Base-by-base conservation (phyloP, 78 protist genomes). In the Pigoraptor vietnamica region DNA sequence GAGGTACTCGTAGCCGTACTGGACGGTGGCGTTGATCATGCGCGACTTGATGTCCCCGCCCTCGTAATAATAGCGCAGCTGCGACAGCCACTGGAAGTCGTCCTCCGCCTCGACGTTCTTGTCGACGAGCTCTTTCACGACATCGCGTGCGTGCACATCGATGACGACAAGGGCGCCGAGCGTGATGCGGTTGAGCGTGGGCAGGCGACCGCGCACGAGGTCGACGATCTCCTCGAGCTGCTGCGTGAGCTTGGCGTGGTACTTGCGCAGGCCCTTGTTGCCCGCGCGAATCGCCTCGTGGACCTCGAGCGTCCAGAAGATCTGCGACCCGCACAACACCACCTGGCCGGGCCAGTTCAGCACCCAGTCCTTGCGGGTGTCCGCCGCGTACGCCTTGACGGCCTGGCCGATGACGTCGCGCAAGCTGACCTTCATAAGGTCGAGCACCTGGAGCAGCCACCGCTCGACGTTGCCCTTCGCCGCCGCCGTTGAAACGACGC, bases 131-230 rank as follows among this genome's bases (percentile, higher is more conserved):
- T 40, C 2, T 14, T 24, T 37, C 25, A 94, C 37, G 36, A 97
- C 96, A 35, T 97, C 98, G 36, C 95, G 82, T 0, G 93, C 93
- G 92, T 97, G 98, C 21, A 97, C 98, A 48, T 96, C 97, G 37
- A 97, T 37, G 34, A 92, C 90, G 88, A 96, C 92, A 10, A 97
- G 93, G 2, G 97, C 96, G 21, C 94, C 93, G 36, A 97, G 90
- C 9, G 95, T 94, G 19, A 39, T 33, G 37, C 95, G 93, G 32
- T 81, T n/a, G 89, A 89, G 67, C 39, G 19, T 2, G 19, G 95
- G 2, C 23, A 95, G 94, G 24, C 67, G 0, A 23, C 95, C 94
- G 1, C 96, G 93, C 82, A 94, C 96, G 48, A 91, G n/a, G 19
- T 32, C 79, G 29, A 93, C 92, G 24, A 95, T 35, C 24, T 23